These are phyloP conservation scores for Crithidia expoeki DNA, from an alignment of 208 protist species.

Conservation along the genomic window DNA sequence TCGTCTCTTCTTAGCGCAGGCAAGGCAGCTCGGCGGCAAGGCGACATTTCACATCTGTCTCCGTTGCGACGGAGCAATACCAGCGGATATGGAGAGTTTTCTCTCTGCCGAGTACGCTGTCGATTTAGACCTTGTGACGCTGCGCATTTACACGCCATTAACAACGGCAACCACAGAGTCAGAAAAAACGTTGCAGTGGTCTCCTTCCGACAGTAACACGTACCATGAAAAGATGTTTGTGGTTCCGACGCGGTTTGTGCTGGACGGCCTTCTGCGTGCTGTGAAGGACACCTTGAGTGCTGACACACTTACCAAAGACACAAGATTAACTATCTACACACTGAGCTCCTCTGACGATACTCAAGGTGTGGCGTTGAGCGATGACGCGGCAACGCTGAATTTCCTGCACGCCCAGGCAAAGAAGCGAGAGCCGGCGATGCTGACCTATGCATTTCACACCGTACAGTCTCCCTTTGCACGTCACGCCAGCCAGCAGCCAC, in stretches of 20 bases:
- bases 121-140: slow-evolving; percentile 51
- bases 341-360: not conserved
- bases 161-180: not conserved
- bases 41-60: slow-evolving; percentile 46
- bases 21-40: not conserved
- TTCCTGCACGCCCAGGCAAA: slow-evolving; percentile 40
- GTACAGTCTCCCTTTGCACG: slow-evolving; percentile 2
- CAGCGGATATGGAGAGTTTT: slow-evolving; percentile 8
- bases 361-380: slow-evolving; percentile 10
- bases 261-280: slow-evolving; percentile 36
- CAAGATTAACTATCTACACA: slow-evolving; percentile 7
- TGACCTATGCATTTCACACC: slow-evolving; percentile 35
- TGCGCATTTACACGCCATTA: slow-evolving; percentile 43
- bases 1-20: slow-evolving; percentile 19
- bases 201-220: not conserved
- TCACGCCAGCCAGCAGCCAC: not conserved
- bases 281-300: slow-evolving; percentile 38
- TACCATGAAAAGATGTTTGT: slow-evolving; percentile 56
- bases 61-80: not conserved
- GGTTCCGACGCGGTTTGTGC: slow-evolving; percentile 40
- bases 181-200: not conserved
- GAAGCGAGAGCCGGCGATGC: slow-evolving; percentile 18
- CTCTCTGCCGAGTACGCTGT: slow-evolving; percentile 34
- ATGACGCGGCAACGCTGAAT: slow-evolving; percentile 30
- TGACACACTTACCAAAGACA: not conserved